phyloP scores from a whole-genome alignment of 371 early-diverging fungal species.

The Haplosporangium sp. region DNA sequence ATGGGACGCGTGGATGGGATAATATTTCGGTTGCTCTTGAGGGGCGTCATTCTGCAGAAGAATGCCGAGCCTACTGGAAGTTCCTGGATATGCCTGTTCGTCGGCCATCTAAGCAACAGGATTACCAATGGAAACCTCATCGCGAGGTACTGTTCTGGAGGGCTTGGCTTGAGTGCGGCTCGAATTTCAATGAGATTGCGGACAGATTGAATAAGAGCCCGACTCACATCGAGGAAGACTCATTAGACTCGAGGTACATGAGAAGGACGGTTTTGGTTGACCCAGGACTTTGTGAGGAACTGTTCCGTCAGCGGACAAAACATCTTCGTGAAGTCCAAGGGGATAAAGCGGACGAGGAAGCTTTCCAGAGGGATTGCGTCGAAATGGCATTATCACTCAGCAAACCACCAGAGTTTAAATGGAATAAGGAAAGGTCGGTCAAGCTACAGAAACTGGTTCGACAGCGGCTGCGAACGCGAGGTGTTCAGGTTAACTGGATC shows the following conservation, averaged over 20 bases:
- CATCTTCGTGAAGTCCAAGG: background rate
- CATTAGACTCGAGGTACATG: background rate
- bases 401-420: conserved; percentile 21
- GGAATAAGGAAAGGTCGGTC: conserved; percentile 45
- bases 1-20: conserved; percentile 36
- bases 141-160: conserved; percentile 37
- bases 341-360: conserved; percentile 1
- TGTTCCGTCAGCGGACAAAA: conserved; percentile 17
- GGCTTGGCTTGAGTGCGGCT: conserved; percentile 37
- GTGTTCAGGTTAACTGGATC: conserved; percentile 47
- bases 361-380: conserved; percentile 19
- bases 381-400: conserved; percentile 24
- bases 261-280: background rate
- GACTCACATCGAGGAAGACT: background rate
- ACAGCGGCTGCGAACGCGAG: conserved; percentile 45
- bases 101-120: background rate
- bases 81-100: conserved; percentile 45
- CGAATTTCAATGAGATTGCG: conserved; percentile 37
- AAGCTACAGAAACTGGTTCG: conserved; percentile 43
- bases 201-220: conserved; percentile 1
- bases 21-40: conserved; percentile 20
- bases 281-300: conserved; percentile 20
- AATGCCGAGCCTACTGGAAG: conserved; percentile 49
- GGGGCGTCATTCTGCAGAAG: conserved; percentile 36
- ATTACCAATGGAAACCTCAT: conserved; percentile 11